A percentile compares a stretch with the other conserved stretches of the same genome.
These are phyloP conservation scores for Austroboletus novae-zelandiae DNA, from an alignment of 1,284 basidiomycete genomes.

Conservation along the genomic window DNA sequence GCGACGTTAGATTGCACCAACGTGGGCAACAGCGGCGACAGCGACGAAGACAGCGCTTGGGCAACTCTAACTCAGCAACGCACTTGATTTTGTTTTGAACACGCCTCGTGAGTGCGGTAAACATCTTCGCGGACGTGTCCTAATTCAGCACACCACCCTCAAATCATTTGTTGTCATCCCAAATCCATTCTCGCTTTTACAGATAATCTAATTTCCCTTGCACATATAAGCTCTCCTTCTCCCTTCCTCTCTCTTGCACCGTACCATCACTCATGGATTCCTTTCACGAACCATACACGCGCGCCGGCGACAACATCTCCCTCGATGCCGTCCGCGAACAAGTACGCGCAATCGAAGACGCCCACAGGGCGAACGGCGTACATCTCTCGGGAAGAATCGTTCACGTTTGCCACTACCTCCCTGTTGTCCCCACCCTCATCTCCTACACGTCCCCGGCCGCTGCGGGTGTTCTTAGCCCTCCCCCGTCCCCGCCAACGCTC, in stretches of 20 bases:
- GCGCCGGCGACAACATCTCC: constrained; percentile 37
- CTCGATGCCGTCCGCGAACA: constrained; percentile 58
- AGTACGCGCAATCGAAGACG: constrained; percentile 63
- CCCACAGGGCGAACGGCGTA: constrained; percentile 66
- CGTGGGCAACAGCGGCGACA: constrained; percentile 4
- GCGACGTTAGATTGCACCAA: neutral
- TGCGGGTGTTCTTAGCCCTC: constrained; percentile 61
- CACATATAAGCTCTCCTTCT: constrained; percentile 18
- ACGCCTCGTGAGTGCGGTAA: neutral
- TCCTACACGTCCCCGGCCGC: constrained; percentile 44
- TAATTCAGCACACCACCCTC: constrained; percentile 24
- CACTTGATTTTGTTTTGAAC: neutral
- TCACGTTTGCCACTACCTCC: constrained; percentile 84
- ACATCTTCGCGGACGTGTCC: constrained; percentile 14
- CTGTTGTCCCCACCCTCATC: constrained; percentile 60
- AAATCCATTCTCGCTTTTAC: constrained; percentile 24
- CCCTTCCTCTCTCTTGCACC: neutral
- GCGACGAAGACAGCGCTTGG: neutral
- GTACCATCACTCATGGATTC: constrained; percentile 40
- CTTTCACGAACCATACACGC: constrained; percentile 43
- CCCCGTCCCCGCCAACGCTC: constrained; percentile 60
- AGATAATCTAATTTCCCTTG: constrained; percentile 26
- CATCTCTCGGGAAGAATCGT: constrained; percentile 81
- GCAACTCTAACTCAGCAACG: neutral
- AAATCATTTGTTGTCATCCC: constrained; percentile 22